phyloP scores from a whole-genome alignment of 306 rosid genomes.

The Inga oerstediana region DNA sequence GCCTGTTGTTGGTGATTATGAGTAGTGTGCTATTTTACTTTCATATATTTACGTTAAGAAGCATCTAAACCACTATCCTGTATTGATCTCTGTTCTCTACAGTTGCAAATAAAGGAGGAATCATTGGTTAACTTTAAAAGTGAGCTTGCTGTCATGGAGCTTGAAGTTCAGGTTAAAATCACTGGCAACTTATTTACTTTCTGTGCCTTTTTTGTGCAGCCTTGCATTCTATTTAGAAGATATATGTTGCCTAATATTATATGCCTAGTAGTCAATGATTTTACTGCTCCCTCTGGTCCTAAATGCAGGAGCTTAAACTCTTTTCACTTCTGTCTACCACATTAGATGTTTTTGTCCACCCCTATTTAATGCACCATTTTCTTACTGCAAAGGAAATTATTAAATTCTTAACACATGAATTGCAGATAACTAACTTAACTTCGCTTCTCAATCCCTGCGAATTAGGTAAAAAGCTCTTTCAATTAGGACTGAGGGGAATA shows the following conservation, averaged over 20 bases:
- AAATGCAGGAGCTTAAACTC: neutral
- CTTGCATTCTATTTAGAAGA: constrained; percentile 14
- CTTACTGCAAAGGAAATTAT: too few species aligned
- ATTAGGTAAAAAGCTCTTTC: too few species aligned
- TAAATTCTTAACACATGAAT: too few species aligned
- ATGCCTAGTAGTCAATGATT: neutral
- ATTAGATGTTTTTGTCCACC: neutral
- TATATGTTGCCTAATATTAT: neutral
- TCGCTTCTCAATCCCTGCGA: too few species aligned
- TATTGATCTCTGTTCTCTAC: constrained; percentile 38
- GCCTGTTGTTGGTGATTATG: neutral
- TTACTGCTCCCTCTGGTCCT: neutral
- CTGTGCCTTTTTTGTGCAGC: constrained; percentile 18
- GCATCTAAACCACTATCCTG: constrained; percentile 18
- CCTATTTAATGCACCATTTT: neutral
- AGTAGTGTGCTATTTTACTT: neutral
- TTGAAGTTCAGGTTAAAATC: constrained; percentile 78
- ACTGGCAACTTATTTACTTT: constrained; percentile 24
- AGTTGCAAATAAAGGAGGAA: constrained; percentile 78
- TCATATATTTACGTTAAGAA: neutral
- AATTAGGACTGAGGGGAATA: neutral
- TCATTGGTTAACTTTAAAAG: constrained; percentile 76
- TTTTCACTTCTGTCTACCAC: neutral
- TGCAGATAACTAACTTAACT: too few species aligned
- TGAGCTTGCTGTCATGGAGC: constrained; percentile 79